Conservation (phyloP, 1,139 yeast genomes). For the Suhomyces bokatorum region DNA sequence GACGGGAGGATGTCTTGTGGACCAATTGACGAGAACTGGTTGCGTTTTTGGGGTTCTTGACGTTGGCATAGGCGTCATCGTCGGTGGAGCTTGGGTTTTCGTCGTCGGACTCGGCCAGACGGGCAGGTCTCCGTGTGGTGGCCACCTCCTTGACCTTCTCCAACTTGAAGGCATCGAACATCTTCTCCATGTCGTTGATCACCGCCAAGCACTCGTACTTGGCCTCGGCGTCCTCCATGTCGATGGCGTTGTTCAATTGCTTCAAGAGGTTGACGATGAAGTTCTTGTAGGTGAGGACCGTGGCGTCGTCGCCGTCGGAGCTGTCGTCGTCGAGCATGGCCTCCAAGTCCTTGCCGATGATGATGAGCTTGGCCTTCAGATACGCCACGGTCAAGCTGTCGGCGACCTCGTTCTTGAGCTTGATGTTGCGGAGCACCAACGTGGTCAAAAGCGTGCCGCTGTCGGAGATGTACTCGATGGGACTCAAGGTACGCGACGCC, state of each 20-base stretch:
- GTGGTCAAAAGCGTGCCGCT: constrained; percentile 59
- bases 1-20: constrained; percentile 2
- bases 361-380: constrained; percentile 55
- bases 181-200: constrained; percentile 60
- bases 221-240: constrained; percentile 48
- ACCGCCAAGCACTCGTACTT: constrained; percentile 61
- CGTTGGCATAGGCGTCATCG: not conserved
- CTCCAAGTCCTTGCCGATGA: constrained; percentile 57
- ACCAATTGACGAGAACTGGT: not conserved
- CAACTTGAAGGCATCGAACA: constrained; percentile 53
- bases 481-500: constrained; percentile 41
- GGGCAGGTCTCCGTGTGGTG: not conserved
- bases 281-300: constrained; percentile 49
- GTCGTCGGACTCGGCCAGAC: not conserved
- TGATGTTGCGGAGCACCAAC: constrained; percentile 48
- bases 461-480: constrained; percentile 53
- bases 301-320: constrained; percentile 23
- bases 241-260: constrained; percentile 54
- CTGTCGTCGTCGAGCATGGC: constrained; percentile 27
- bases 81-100: not conserved
- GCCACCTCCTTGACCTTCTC: constrained; percentile 31
- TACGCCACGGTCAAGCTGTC: constrained; percentile 55
- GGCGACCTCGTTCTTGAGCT: constrained; percentile 48
- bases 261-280: constrained; percentile 52
- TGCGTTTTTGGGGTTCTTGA: not conserved